phyloP scores from a whole-genome alignment of 306 rosid genomes.

The Ormosia emarginata region DNA sequence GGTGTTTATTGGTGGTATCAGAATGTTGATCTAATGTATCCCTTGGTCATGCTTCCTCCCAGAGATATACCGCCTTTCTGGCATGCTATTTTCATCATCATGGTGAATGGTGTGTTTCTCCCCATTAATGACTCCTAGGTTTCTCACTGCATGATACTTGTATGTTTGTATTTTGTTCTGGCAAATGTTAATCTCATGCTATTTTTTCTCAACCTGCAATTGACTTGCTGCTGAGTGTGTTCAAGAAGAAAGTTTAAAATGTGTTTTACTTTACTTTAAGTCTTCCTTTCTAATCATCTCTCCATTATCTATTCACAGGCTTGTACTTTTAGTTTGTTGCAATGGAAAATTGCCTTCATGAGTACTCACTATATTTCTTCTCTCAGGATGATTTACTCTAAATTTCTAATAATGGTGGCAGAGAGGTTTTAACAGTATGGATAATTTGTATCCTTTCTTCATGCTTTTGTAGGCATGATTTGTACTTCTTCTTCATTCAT shows the following conservation, averaged over 20 bases:
- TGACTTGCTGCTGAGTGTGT: not conserved
- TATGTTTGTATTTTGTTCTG: not conserved
- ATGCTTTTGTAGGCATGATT: not conserved
- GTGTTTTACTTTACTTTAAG: not conserved
- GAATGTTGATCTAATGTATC: constrained; percentile 79
- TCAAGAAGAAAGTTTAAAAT: not conserved
- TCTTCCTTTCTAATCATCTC: not conserved
- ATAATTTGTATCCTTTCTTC: not conserved
- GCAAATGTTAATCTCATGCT: not conserved
- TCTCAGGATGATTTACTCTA: not conserved
- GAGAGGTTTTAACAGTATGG: not conserved
- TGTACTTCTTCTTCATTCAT: not conserved
- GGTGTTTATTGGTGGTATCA: constrained; percentile 97
- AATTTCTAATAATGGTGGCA: not conserved
- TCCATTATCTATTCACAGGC: not conserved
- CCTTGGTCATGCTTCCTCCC: constrained; percentile 92
- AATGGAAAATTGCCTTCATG: not conserved
- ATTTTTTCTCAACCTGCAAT: not conserved
- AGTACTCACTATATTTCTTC: not conserved
- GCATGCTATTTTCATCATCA: constrained; percentile 89
- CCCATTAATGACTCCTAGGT: not conserved
- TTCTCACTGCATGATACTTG: not conserved
- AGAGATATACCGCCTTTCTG: constrained; percentile 88
- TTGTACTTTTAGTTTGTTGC: not conserved
- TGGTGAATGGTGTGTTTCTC: constrained; percentile 78